Evolutionary conservation across 2,329 filamentous ascomycete genomes (phyloP), one percentile per base, ranked within the genome.

Genomic region (Aspergillus sp.): DNA sequence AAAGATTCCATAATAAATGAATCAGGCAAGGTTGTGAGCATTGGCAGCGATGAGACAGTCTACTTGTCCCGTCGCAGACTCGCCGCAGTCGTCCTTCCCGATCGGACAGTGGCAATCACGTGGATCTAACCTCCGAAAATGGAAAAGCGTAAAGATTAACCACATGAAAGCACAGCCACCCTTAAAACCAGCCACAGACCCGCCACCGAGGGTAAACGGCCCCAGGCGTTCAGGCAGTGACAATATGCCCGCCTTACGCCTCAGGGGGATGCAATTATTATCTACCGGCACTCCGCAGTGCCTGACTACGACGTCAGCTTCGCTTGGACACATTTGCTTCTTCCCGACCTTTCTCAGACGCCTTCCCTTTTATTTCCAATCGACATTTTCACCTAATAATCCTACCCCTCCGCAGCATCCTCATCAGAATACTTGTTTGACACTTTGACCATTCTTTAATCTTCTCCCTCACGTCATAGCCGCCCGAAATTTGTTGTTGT

Each of bases 101-200:
- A 50, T 26, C 38, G 20, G 43, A 36, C 15, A n/a, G 9, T 13
- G 44, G 36, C 3, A 26, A 50, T 49, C 55, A 57, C 55, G 57
- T 55, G 58, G 57, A 54, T 56, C 58, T 48, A 43, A 39, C 48
- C 48, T n/a, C 59, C 50, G 39, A 58, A 61, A 62, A 47, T 52
- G 52, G 57, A 62, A 63, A 63, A 57, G 62, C 34, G 34, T 36
- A 30, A 30, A 30, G 34, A 55, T 55, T 18, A 18, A n/a, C 56
- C 64, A 70, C 63, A 65, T 68, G 65, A 54, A 50, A 48, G 45
- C 56, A 43, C 55, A 59, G 57, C 62, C 62, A 64, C 62, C 42
- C 12, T 11, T 36, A 30, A n/a, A 11, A 36, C 26, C 45, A 47
- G 48, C 55, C 55, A 47, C 43, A 38, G n/a, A 17, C 15, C 24